Conservation (phyloP, 176 grass and related monocot genomes). For the Typha latifolia region DNA sequence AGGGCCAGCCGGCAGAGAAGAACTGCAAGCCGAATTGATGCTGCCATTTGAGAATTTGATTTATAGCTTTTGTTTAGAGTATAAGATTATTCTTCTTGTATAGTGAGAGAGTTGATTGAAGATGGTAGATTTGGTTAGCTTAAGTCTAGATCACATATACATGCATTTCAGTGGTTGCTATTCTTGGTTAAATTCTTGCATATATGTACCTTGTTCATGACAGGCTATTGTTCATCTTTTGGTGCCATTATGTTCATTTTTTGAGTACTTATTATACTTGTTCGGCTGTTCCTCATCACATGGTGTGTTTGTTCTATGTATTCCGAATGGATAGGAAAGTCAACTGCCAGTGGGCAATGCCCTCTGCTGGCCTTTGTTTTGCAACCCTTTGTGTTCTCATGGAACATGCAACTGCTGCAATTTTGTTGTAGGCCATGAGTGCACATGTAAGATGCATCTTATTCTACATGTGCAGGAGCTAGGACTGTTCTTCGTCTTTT, state of each 20-base stretch:
- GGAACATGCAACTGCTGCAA: not conserved
- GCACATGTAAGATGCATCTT: not conserved
- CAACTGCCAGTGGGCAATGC: not conserved
- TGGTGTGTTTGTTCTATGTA: not conserved
- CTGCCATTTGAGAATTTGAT: not conserved
- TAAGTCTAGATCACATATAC: not conserved
- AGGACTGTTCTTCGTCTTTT: not conserved
- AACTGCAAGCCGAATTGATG: not conserved
- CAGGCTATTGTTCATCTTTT: not conserved
- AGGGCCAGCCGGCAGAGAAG: not conserved
- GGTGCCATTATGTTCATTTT: not conserved
- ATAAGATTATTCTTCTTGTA: not conserved
- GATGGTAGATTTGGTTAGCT: constrained; percentile 1
- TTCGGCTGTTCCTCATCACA: not conserved
- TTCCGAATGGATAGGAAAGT: not conserved
- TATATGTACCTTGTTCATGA: not conserved
- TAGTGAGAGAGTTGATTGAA: constrained; percentile 4
- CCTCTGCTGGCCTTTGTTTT: not conserved
- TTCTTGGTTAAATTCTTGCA: not conserved
- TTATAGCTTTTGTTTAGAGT: not conserved
- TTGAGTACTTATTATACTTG: not conserved
- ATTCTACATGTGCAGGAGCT: not conserved
- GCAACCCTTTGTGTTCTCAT: not conserved
- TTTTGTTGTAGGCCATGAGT: not conserved
- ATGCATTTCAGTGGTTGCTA: not conserved